Evolutionary conservation across 1,284 basidiomycete species (phyloP).

Genomic region (Anthracocystis setariae): DNA sequence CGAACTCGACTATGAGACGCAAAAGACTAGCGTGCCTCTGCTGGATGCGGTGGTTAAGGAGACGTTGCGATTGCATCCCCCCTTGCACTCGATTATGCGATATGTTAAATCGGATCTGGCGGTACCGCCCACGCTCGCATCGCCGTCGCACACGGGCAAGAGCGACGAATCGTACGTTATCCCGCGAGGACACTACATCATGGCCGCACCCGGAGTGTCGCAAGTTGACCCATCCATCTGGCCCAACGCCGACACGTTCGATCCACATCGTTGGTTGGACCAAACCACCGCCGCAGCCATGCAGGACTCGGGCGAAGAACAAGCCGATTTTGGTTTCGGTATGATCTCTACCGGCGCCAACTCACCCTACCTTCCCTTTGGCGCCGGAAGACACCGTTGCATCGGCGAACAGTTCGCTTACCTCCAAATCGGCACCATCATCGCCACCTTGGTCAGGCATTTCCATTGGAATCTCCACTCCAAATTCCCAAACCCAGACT

Average conservation of each 20-base stretch:
- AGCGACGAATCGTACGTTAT: slow-evolving; percentile 76
- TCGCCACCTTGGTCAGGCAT: slow-evolving; percentile 81
- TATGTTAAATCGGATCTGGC: slow-evolving; percentile 85
- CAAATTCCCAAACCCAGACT: slow-evolving; percentile 84
- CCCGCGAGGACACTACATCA: slow-evolving; percentile 88
- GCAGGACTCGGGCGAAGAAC: slow-evolving; percentile 74
- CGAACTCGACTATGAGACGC: slow-evolving; percentile 85
- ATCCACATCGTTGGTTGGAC: slow-evolving; percentile 82
- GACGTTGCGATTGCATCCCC: slow-evolving; percentile 76
- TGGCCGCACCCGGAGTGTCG: slow-evolving; percentile 87
- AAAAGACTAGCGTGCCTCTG: slow-evolving; percentile 79
- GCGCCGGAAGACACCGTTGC: slow-evolving; percentile 87
- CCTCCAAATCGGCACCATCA: slow-evolving; percentile 86
- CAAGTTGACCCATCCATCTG: slow-evolving; percentile 89
- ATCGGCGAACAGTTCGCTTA: slow-evolving; percentile 98
- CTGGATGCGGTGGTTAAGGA: slow-evolving; percentile 91
- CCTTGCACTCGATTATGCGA: slow-evolving; percentile 73
- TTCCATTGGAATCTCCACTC: slow-evolving; percentile 77
- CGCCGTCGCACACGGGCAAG: slow-evolving; percentile 55
- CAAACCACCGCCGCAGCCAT: slow-evolving; percentile 73
- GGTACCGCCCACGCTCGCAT: slow-evolving; percentile 79
- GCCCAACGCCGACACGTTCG: slow-evolving; percentile 74
- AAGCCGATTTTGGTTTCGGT: slow-evolving; percentile 93
- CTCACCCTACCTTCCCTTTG: slow-evolving; percentile 86
- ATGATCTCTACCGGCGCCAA: slow-evolving; percentile 71